Conservation (phyloP, 176 grass and related monocot genomes). For the Musa itinerans region DNA sequence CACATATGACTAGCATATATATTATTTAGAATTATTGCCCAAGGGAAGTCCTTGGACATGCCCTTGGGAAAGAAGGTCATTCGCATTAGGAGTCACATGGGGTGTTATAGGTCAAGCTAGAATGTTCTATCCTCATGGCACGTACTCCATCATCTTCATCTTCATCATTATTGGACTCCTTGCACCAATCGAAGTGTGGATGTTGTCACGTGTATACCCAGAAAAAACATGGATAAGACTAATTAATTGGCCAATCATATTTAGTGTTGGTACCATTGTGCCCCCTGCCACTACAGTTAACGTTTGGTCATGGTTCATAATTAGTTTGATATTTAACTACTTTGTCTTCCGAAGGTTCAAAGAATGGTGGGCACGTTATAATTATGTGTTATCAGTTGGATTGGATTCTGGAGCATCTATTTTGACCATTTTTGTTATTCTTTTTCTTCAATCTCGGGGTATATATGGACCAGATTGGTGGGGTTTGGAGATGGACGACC, state of each 20-base stretch:
- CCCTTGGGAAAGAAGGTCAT: neutral
- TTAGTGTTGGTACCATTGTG: neutral
- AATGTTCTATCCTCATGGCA: constrained; percentile 13
- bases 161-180: constrained; percentile 10
- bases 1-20: no score
- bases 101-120: constrained; percentile 5
- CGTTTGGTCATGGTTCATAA: neutral
- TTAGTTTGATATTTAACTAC: constrained; percentile 4
- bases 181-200: neutral
- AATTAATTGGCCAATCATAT: constrained; percentile 7
- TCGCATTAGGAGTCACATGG: neutral
- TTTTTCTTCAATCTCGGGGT: constrained; percentile 36
- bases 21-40: neutral
- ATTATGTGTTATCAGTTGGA: constrained; percentile 52
- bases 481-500: constrained; percentile 12
- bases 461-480: constrained; percentile 49
- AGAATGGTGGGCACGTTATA: constrained; percentile 62
- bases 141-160: neutral
- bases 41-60: constrained; percentile 25
- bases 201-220: neutral
- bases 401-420: constrained; percentile 47
- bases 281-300: neutral
- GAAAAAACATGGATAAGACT: constrained; percentile 18
- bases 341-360: constrained; percentile 18
- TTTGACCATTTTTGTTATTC: constrained; percentile 36